Base-by-base conservation (phyloP, 2,329 filamentous ascomycete species). In the Sporothrix schenckii region DNA sequence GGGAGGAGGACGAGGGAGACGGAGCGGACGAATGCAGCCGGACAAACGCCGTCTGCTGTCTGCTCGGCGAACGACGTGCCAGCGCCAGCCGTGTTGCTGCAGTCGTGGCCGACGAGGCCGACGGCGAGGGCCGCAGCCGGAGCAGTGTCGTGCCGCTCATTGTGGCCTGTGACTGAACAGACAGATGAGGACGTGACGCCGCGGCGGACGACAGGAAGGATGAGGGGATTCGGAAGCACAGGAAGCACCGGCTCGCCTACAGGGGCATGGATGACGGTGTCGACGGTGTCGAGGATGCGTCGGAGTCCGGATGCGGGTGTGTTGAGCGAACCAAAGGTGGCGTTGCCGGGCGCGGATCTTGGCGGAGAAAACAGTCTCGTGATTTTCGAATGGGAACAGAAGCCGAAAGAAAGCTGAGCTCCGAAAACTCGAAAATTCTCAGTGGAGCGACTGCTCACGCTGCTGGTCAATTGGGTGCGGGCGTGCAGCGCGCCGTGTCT, bases 1-100 rank as follows among this genome's bases (percentile, higher is more conserved):
- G 30, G 3, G 56, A 65, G 72, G 83, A 82, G 69, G 80, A 79
- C 71, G 56, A 65, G 72, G 83, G 82, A 69, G 80, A 79, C 71
- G 80, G 79, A 11, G 30, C 11, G 3, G 70, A 66, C 14, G 71
- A 66, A n/a, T 70, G 60, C 65, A 72, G 49, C n/a, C 70, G 68
- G 19, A 21, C 39, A 47, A 53, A 49, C 7, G 70, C 39, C 34
- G 34, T 34, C 67, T 47, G 61, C 53, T 67, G 70, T 67, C 60
- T 66, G 68, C 60, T 81, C 70, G 4, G 72, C 9, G 39, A 52
- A 14, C 24, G 49, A 11, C 19, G 61, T 9, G 61, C 53, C 21
- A 60, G 61, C 30, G 41, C 53, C 60, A 67, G 60, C 30, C 67
- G 63, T 58, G 61, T 65, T 49, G 68, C 53, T 16, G 67, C 39